Base-by-base conservation (phyloP, 2,329 filamentous ascomycete genomes). In the Diplocarpon rosae region DNA sequence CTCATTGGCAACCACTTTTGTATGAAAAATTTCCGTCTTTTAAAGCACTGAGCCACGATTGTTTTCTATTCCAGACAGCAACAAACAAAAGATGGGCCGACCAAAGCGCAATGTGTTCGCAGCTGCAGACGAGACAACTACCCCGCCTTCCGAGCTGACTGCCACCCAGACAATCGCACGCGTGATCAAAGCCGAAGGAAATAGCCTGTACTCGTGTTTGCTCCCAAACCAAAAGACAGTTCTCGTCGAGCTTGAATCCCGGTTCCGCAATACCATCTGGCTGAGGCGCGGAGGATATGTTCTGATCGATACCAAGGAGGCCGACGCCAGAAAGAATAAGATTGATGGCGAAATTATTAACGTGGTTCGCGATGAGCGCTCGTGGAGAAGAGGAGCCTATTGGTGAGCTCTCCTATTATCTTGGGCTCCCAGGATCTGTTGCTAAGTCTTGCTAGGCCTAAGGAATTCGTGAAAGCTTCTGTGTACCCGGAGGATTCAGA, bases 221-320 rank as follows among this genome's bases (percentile, higher is more conserved):
- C 69, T 89, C 27, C 79, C 89, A 17, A 71, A 72, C 55, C 73
- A 75, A 47, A 75, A 78, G 57, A 67, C 72, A 6, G 65, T 90
- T 32, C 68, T 93, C 14, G 81, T 88, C 16, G 88, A 95, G 69
- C 76, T 98, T 15, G 83, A 85, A 9, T 70, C 86, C 20, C 79
- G 80, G 33, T 95, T 96, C 62, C 84, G 90, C 49, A 92, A 86
- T 52, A 92, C 86, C 2, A 86, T 96, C 52, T 96, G 87, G 85
- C 84, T 96, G 63, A 89, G 85, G 65, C 80, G 87, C 14, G 85
- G 88, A 27, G 86, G 87, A 0, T 96, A 82, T 63, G 88, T 95
- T 27, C 67, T 96, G 10, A 73, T 95, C 12, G 85, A 96, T 53
- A 82, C 76, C 17, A 71, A 72, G 27, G 70, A 75, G 1, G 69